These are phyloP conservation scores for Aspergillus sclerotioniger DNA, from an alignment of 495 filamentous ascomycete species.

Conservation along the genomic window DNA sequence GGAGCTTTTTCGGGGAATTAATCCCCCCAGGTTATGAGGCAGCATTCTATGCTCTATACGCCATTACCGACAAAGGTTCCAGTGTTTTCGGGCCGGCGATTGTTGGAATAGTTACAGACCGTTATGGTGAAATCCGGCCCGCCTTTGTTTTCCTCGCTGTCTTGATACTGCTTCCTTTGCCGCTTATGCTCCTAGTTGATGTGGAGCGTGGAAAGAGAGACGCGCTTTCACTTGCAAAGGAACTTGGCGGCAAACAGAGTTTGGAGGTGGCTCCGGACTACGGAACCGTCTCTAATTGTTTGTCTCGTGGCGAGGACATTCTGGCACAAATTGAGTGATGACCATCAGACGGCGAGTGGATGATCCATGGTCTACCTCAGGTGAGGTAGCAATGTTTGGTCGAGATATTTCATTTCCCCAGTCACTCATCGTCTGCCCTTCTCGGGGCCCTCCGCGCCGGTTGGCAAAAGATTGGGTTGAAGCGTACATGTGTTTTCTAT, in stretches of 20 bases:
- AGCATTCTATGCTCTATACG: slow-evolving; percentile 94
- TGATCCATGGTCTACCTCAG: too few relatives aligned
- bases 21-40: slow-evolving; percentile 93
- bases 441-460: too few relatives aligned
- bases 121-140: slow-evolving; percentile 83
- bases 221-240: slow-evolving; percentile 64
- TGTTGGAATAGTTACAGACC: slow-evolving; percentile 88
- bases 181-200: slow-evolving; percentile 80
- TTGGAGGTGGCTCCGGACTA: slow-evolving; percentile 21
- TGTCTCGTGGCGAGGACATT: background rate
- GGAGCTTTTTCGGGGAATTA: slow-evolving; percentile 87
- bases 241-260: slow-evolving; percentile 51
- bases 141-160: slow-evolving; percentile 90
- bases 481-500: too few relatives aligned
- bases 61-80: slow-evolving; percentile 96
- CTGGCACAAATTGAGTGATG: background rate
- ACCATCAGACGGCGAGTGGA: too few relatives aligned
- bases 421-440: too few relatives aligned
- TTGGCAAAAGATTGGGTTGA: too few relatives aligned
- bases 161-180: slow-evolving; percentile 77
- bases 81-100: slow-evolving; percentile 93
- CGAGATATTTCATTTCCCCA: too few relatives aligned
- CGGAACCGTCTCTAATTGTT: slow-evolving; percentile 22
- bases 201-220: slow-evolving; percentile 86
- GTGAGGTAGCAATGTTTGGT: too few relatives aligned